Percentiles rank a stretch among this genome's conserved stretches.
phyloP scores from a whole-genome alignment of 2,329 filamentous ascomycete genomes.

The Penicillium sp. region DNA sequence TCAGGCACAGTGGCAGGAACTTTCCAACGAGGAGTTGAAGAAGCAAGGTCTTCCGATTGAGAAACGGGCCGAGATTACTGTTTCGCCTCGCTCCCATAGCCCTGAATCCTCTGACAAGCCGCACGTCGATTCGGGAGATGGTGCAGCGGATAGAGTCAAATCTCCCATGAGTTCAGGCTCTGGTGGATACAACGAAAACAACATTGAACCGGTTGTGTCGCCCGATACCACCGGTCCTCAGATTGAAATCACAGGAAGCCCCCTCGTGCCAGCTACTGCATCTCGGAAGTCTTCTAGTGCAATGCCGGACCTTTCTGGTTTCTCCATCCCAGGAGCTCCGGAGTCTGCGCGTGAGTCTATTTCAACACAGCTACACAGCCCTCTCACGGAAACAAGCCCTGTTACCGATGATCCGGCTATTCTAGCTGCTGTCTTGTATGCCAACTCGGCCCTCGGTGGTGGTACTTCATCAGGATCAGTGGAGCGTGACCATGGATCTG shows the following conservation, averaged over 20 bases:
- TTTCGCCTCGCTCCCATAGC: conserved; percentile 40
- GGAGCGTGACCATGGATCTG: conserved; percentile 15
- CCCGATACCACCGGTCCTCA: conserved; percentile 38
- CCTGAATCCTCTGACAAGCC: conserved; percentile 23
- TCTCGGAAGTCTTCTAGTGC: conserved; percentile 36
- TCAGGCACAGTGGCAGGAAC: conserved; percentile 63
- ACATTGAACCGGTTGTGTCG: conserved; percentile 35
- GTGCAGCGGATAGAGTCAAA: conserved; percentile 16
- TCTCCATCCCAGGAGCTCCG: conserved; percentile 25
- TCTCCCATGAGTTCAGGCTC: conserved; percentile 17
- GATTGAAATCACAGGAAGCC: conserved; percentile 36
- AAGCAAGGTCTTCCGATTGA: conserved; percentile 29
- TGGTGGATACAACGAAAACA: conserved; percentile 34
- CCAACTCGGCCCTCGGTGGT: conserved; percentile 21
- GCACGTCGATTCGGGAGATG: conserved; percentile 6
- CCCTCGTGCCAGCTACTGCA: conserved; percentile 17
- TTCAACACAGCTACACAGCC: conserved; percentile 18
- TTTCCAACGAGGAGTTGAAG: conserved; percentile 34
- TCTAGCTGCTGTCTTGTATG: conserved; percentile 31
- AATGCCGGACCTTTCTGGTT: conserved; percentile 29
- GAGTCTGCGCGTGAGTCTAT: conserved; percentile 15
- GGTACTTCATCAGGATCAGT: conserved; percentile 13
- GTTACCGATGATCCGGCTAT: conserved; percentile 29
- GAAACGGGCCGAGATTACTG: conserved; percentile 21
- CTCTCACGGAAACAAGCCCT: conserved; percentile 18